Conservation (phyloP, 1,284 basidiomycete species). For the Trichosporon coremiiforme region DNA sequence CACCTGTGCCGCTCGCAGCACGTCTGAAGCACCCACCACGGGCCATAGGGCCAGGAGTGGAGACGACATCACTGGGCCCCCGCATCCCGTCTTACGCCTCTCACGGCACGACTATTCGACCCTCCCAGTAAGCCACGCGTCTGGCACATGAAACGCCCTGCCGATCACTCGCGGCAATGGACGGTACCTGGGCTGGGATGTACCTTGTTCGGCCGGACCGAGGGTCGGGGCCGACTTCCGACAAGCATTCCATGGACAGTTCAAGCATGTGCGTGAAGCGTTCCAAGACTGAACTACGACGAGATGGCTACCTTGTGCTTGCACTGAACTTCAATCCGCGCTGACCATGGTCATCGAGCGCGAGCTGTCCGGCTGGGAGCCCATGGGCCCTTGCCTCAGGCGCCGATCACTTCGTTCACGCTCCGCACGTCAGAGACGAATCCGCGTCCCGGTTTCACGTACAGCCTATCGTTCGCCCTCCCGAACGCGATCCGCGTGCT, state of each 20-base stretch:
- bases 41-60: not conserved
- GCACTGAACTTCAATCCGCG: too few species aligned
- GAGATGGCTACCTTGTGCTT: not conserved
- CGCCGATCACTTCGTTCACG: conserved; percentile 35
- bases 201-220: not conserved
- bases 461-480: conserved; percentile 49
- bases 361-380: conserved; percentile 34
- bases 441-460: conserved; percentile 44
- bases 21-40: not conserved
- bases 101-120: not conserved
- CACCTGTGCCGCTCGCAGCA: conserved; percentile 1
- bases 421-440: conserved; percentile 34
- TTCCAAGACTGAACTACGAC: not conserved
- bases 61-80: conserved; percentile 14
- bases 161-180: not conserved
- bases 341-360: conserved; percentile 35
- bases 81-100: not conserved
- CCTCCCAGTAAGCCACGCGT: conserved; percentile 11
- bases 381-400: conserved; percentile 23
- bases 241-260: too few species aligned
- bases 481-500: conserved; percentile 49
- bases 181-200: not conserved
- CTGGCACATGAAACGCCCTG: not conserved
- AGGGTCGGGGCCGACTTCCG: too few species aligned
- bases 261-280: not conserved